Base-by-base conservation (phyloP, 805 yeast species). In the Yarrowia deformans region DNA sequence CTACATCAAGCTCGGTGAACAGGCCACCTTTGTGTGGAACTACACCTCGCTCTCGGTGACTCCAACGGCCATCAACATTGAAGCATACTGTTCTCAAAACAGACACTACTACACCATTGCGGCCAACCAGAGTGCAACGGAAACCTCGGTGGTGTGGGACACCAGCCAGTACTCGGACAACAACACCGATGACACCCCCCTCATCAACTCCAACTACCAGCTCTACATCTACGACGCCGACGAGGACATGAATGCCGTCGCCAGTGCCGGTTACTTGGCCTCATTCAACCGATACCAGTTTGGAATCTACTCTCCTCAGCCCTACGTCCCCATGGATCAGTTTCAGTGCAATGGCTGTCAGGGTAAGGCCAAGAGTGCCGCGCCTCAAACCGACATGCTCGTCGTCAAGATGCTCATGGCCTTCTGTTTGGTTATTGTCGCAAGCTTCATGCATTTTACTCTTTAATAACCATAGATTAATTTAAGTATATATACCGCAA, bases 21-120 rank as follows among this genome's bases (percentile, higher is more conserved):
- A 72, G 37, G 82, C 81, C 23, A 79, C 83, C 8, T 80, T 81
- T 70, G 73, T 76, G 40, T 80, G 83, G 83, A 74, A 75, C 40
- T 80, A 77, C 71, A 79, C 82, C 14, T 73, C 74, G 67, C 74
- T 80, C 16, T 50, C 68, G 3, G 74, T 77, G n/a, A 74, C 80
- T 9, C 83, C 83, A 0, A 70, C 74, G 9, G 78, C 77, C 0
- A 70, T 81, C 54, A 79, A 81, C 64, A 76, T 80, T 45, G 80
- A 78, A 69, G 80, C 80, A 6, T 72, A 73, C 55, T 81, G 83
- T 74, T 73, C 80, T 1, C 64, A 70, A 58, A 81, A 80, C 72
- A 63, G 71, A 37, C 76, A 79, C 69, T 76, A 79, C 8, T 79
- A 78, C 69, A 80, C 82, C 6, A 68, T 80, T 37, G 80, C 82